Conservation (phyloP, 345 rosid genomes). For the Eucalyptus tenuipes region DNA sequence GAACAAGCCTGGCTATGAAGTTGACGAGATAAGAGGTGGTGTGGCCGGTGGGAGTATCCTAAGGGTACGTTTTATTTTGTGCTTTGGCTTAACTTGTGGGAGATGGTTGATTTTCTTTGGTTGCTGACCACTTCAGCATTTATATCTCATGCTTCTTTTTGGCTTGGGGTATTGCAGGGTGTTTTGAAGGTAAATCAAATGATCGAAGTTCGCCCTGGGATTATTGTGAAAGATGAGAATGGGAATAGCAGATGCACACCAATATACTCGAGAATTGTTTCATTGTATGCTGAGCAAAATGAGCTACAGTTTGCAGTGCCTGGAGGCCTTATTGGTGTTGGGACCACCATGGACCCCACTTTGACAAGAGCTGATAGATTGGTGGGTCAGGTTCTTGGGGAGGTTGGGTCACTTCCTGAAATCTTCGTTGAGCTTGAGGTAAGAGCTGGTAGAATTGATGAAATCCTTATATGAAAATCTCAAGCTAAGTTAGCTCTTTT, state of each 20-base stretch:
- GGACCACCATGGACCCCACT: constrained; percentile 96
- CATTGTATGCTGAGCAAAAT: constrained; percentile 81
- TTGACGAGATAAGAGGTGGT: constrained; percentile 93
- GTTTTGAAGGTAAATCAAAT: constrained; percentile 80
- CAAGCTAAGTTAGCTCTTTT: background rate
- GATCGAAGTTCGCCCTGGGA: constrained; percentile 91
- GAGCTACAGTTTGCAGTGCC: constrained; percentile 98
- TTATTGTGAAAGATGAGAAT: constrained; percentile 65
- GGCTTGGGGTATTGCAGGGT: constrained; percentile 36
- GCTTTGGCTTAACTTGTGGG: background rate
- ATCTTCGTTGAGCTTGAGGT: constrained; percentile 93
- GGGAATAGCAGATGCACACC: constrained; percentile 88
- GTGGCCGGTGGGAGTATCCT: constrained; percentile 99
- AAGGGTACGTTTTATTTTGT: constrained; percentile 29
- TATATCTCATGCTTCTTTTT: background rate
- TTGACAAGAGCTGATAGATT: constrained; percentile 90
- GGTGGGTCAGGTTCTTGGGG: constrained; percentile 98
- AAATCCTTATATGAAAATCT: background rate
- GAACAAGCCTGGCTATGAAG: constrained; percentile 86
- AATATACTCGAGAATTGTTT: constrained; percentile 74
- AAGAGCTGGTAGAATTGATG: background rate
- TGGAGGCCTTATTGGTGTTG: constrained; percentile 94
- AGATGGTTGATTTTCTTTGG: background rate
- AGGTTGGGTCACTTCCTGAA: constrained; percentile 89
- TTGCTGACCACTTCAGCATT: background rate